Evolutionary conservation across 768 basidiomycete genomes (phyloP), one percentile per base, ranked within the genome.

Genomic region (Macrolepiota dolichaula): DNA sequence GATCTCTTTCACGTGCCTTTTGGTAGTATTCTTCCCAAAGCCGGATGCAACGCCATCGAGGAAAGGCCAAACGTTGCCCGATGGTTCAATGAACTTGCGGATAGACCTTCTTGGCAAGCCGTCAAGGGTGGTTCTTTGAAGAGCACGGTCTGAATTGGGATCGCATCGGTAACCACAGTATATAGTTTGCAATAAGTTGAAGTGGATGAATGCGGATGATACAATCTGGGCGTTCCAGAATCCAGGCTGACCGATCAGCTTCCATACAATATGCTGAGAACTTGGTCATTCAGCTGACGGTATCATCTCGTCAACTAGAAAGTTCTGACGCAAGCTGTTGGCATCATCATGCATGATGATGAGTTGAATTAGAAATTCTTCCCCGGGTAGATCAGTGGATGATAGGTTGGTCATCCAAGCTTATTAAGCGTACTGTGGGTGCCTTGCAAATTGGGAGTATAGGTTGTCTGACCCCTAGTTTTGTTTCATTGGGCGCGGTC

Each of bases 1-100:
- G 81, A 82, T 57, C 65, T 82, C 13, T 77, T 76, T 61, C 78
- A 82, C 56, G 66, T 81, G n/a, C 76, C 78, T 19, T 76, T 73
- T 24, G 79, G 68, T 4, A 32, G 55, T n/a, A 40, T 68, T 54
- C 62, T 76, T 25, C 46, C 61, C 1, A 37, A 27, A 1, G 69
- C 69, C 7, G 74, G 72, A 15, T 63, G 53, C 46, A 62, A 71
- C 15, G 66, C 77, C 10, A 59, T 82, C 47, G 62, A 62, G 32
- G 64, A 65, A 17, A 73, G 75, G 57, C 77, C 81, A 17, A 82
- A 82, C 61, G 76, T 85, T 9, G 61, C 54, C 27, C 64, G 68
- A 38, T 70, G 69, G 69, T 70, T 67, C 62, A 63, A 65, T 29
- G 69, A 70, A 1, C 54, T 71, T 22, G 59, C 56, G 36, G 53